Evolutionary conservation across 306 rosid genomes (phyloP).

Genomic region (Aeschynomene evenia): DNA sequence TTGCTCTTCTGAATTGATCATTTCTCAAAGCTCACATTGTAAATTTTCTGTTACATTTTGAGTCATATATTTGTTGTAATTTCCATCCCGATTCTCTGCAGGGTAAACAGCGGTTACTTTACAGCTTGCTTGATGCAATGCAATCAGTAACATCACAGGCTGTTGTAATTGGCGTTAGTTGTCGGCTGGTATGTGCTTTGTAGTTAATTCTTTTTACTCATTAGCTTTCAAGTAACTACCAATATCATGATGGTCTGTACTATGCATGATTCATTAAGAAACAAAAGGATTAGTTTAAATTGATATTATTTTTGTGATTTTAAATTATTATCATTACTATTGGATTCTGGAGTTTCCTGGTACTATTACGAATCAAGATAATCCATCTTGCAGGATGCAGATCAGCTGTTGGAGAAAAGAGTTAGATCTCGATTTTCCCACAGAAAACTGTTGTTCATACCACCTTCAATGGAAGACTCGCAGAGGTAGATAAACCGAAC

Average conservation of each 20-base stretch:
- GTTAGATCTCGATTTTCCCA: conserved; percentile 95
- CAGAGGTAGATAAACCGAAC: conserved; percentile 46
- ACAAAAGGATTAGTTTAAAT: not conserved
- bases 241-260: not conserved
- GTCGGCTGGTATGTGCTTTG: conserved; percentile 66
- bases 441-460: conserved; percentile 81
- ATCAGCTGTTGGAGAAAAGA: conserved; percentile 90
- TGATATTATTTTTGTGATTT: conserved; percentile 16
- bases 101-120: conserved; percentile 92
- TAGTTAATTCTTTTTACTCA: conserved; percentile 24
- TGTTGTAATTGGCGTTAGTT: conserved; percentile 85
- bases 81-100: conserved; percentile 34
- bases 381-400: conserved; percentile 75
- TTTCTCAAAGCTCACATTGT: conserved; percentile 23
- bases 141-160: conserved; percentile 90
- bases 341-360: conserved; percentile 8
- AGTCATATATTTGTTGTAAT: conserved; percentile 15
- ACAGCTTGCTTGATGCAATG: conserved; percentile 91
- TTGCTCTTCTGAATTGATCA: conserved; percentile 13
- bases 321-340: conserved; percentile 4
- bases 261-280: not conserved
- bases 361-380: conserved; percentile 11
- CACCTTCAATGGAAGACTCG: conserved; percentile 65
- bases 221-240: conserved; percentile 14
- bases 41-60: conserved; percentile 16